phyloP scores from a whole-genome alignment of 768 basidiomycete species.

The Auricularia auricula-judae region DNA sequence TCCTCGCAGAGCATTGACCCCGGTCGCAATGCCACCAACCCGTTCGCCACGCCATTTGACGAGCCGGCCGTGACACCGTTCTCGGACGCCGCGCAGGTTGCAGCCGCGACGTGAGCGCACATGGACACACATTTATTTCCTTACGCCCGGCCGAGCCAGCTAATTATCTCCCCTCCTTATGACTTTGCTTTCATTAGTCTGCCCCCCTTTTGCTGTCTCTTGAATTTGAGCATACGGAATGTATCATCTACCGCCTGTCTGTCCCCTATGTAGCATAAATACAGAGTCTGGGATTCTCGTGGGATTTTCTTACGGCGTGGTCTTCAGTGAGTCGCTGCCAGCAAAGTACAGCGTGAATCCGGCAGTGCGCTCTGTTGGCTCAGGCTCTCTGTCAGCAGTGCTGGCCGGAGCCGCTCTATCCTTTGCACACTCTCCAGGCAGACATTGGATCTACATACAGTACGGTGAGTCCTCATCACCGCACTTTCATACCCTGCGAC shows the following conservation, averaged over 20 bases:
- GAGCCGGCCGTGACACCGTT: slow-evolving; percentile 21
- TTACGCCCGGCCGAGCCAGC: not conserved
- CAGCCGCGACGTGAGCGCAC: not conserved
- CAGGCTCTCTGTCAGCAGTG: too few species aligned
- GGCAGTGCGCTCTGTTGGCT: too few species aligned
- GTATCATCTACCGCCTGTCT: not conserved
- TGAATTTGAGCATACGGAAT: not conserved
- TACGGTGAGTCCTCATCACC: too few species aligned
- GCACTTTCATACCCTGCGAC: too few species aligned
- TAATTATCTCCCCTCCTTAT: not conserved
- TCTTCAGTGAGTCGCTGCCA: too few species aligned
- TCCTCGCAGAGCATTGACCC: slow-evolving; percentile 24
- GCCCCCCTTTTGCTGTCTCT: not conserved
- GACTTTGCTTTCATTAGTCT: not conserved
- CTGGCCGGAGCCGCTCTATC: too few species aligned
- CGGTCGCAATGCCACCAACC: slow-evolving; percentile 20
- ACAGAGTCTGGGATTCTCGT: not conserved
- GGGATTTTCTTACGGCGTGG: too few species aligned
- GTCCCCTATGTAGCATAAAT: not conserved
- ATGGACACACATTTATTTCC: not conserved
- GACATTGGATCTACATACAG: too few species aligned
- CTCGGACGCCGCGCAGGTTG: not conserved
- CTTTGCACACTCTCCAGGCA: too few species aligned
- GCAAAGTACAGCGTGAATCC: too few species aligned
- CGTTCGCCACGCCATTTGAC: slow-evolving; percentile 73